Evolutionary conservation across 164 flowering plant species (phyloP).

Genomic region (Akebia trifoliata): DNA sequence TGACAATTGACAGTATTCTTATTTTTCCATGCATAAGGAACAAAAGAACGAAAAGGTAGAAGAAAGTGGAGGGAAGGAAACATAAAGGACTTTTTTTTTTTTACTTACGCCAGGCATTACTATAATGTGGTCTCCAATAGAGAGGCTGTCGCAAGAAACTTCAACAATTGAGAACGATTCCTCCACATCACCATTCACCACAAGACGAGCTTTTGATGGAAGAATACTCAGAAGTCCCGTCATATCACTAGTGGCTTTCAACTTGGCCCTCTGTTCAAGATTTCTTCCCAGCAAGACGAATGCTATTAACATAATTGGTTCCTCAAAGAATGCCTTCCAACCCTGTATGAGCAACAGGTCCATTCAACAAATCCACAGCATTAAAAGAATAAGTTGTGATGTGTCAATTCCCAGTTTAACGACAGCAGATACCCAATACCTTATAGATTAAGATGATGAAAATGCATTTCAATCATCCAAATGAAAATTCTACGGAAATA

Average conservation of each 20-base stretch:
- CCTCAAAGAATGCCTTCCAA: slow-evolving; percentile 97
- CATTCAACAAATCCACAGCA: too few species aligned
- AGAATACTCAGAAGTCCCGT: slow-evolving; percentile 78
- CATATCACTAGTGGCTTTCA: slow-evolving; percentile 96
- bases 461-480: slow-evolving; percentile 5
- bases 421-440: not conserved
- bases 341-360: slow-evolving; percentile 55
- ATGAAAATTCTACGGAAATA: too few species aligned
- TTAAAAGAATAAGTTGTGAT: too few species aligned
- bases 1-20: not conserved
- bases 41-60: not conserved
- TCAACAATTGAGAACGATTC: slow-evolving; percentile 54
- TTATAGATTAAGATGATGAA: not conserved
- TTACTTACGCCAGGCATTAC: slow-evolving; percentile 88
- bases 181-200: slow-evolving; percentile 44
- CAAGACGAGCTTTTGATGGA: slow-evolving; percentile 94
- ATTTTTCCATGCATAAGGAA: not conserved
- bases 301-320: slow-evolving; percentile 95
- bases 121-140: slow-evolving; percentile 76
- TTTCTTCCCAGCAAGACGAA: slow-evolving; percentile 92
- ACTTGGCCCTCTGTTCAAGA: slow-evolving; percentile 97
- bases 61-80: not conserved
- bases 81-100: not conserved
- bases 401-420: not conserved
- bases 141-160: slow-evolving; percentile 73